phyloP scores from a whole-genome alignment of 805 yeast species.

The Candida palmyrensis region DNA sequence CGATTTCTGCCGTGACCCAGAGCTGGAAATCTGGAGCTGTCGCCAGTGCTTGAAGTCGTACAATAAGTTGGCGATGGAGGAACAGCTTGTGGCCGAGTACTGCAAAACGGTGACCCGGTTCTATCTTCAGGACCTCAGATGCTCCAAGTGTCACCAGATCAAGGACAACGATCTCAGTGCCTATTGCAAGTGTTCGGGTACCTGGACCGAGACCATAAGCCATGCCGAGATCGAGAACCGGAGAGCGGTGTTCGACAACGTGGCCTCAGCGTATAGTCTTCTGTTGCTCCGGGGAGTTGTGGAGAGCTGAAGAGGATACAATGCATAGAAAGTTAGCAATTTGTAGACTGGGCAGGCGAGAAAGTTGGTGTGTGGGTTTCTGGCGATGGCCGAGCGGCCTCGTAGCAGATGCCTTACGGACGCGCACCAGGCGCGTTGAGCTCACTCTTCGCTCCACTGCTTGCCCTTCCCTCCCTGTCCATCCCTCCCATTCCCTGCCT shows the following conservation, averaged over 20 bases:
- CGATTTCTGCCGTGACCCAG: constrained; percentile 74
- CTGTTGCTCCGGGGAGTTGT: constrained; percentile 42
- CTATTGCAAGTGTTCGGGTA: constrained; percentile 86
- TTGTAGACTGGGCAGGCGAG: too few relatives aligned
- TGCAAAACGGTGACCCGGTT: constrained; percentile 52
- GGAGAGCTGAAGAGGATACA: too few relatives aligned
- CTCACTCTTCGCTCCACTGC: too few relatives aligned
- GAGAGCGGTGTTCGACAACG: constrained; percentile 47
- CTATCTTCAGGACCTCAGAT: constrained; percentile 74
- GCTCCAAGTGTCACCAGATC: constrained; percentile 69
- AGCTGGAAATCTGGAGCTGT: constrained; percentile 53
- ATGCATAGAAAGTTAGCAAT: too few relatives aligned
- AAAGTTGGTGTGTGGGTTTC: too few relatives aligned
- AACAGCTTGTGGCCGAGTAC: constrained; percentile 64
- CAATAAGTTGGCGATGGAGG: constrained; percentile 71
- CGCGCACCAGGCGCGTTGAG: too few relatives aligned
- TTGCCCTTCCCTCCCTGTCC: too few relatives aligned
- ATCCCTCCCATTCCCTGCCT: too few relatives aligned
- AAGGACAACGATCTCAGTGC: constrained; percentile 64
- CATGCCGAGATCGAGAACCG: constrained; percentile 40
- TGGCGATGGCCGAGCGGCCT: too few relatives aligned
- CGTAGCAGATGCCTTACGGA: too few relatives aligned
- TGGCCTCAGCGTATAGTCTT: constrained; percentile 58
- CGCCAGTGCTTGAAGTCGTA: constrained; percentile 58
- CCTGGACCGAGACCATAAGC: constrained; percentile 59